These are phyloP conservation scores for Suillus weaverae DNA, from an alignment of 768 basidiomycete species.

Conservation along the genomic window DNA sequence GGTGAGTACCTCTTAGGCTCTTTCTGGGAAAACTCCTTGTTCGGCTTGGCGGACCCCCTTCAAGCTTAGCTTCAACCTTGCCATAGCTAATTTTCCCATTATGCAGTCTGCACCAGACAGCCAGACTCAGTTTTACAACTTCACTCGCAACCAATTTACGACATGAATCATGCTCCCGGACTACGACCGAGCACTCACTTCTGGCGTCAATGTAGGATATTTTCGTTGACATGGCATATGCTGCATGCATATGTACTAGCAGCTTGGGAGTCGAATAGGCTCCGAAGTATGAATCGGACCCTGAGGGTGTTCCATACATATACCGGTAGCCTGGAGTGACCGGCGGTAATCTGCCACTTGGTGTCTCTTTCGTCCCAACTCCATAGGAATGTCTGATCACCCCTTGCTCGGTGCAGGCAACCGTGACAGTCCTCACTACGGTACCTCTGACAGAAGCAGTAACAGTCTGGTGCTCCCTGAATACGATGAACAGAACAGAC, in stretches of 20 bases:
- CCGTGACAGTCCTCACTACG: background rate
- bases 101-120: too few species aligned
- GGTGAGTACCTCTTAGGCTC: too few species aligned
- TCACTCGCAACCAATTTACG: too few species aligned
- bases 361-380: background rate
- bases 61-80: too few species aligned
- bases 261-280: background rate
- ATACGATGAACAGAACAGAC: conserved; percentile 24
- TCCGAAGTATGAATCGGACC: background rate
- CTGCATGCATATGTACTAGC: too few species aligned
- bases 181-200: background rate
- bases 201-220: background rate
- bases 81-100: too few species aligned
- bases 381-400: background rate
- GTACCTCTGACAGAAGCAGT: background rate
- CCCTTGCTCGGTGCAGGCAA: background rate
- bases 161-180: too few species aligned
- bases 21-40: too few species aligned
- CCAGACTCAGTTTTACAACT: too few species aligned
- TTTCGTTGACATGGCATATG: background rate
- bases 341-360: background rate
- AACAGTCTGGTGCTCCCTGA: background rate
- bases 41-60: too few species aligned
- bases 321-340: background rate
- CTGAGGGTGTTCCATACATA: background rate